Evolutionary conservation across 2,329 filamentous ascomycete genomes (phyloP), one percentile per base, ranked within the genome.

Genomic region (Aureobasidium sp.): DNA sequence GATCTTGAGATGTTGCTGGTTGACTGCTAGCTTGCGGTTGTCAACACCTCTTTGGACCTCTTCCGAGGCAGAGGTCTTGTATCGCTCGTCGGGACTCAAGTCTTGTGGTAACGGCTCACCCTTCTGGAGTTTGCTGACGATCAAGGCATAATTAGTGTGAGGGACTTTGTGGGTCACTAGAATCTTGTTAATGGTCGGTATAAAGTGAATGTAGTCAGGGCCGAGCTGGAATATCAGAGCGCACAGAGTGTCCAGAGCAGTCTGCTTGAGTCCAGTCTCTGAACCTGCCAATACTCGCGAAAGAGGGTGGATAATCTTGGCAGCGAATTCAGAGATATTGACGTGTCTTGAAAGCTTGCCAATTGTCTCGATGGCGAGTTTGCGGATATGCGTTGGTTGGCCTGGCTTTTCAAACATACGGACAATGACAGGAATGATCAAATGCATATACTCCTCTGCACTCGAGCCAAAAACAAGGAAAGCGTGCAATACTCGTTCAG

Each of bases 391-490:
- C 1, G 84, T 79, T 8, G 91, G 91, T 66, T 95, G 90, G 12
- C 88, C 87, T 36, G 88, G 84, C 70, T 91, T 95, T 73, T 99
- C 93, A 70, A 99, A 97, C 53, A 96, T 89, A 48, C 89, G 87
- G 9, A 99, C 92, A 70, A 99, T 91, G 39, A 96, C 91, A 0
- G 94, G 94, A 57, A 99, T 90, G 67, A 99, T 97, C 58, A 99
- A 81, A 73, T 99, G 94, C 94, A 99, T 99, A 74, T 99, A 99
- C 73, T 99, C 94, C 73, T 99, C 94, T 12, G 89, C 90, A 70
- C 92, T 97, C 0, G 92, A 88, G 1, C 95, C 95, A 72, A 99
- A 99, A 0, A 99, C 90, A 32, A 99, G 78, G 74, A 99, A 96
- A 0, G 93, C 92, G 72, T 97, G 94, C 27, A 99, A 80, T 4